phyloP scores from a whole-genome alignment of 768 basidiomycete species.

The Hypholoma fasciculare region DNA sequence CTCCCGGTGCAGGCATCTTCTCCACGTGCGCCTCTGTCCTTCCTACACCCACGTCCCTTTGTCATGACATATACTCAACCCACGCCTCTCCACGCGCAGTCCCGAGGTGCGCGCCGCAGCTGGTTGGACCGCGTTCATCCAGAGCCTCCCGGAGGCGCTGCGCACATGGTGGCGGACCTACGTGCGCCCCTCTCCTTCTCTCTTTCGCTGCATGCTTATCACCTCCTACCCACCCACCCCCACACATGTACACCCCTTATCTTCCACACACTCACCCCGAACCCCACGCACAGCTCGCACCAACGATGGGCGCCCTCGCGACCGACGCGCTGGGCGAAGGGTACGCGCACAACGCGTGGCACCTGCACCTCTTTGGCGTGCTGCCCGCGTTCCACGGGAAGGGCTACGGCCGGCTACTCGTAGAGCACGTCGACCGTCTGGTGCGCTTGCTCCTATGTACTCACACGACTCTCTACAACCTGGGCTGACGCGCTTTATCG shows the following conservation, averaged over 20 bases:
- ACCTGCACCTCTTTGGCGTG: slow-evolving; percentile 29
- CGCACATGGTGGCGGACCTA: slow-evolving; percentile 29
- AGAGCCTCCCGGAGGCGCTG: slow-evolving; percentile 13
- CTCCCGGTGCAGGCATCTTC: slow-evolving; percentile 24
- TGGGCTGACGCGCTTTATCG: neutral
- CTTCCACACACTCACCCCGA: no score
- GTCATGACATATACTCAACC: no score
- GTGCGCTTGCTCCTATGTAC: slow-evolving; percentile 8
- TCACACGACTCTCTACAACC: neutral
- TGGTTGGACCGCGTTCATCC: slow-evolving; percentile 26
- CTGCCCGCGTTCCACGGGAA: slow-evolving; percentile 27
- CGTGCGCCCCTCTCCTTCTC: slow-evolving; percentile 15
- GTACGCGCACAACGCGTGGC: slow-evolving; percentile 24
- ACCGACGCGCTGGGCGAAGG: slow-evolving; percentile 18
- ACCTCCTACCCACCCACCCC: no score
- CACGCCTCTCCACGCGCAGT: no score
- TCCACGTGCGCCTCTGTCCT: slow-evolving; percentile 21
- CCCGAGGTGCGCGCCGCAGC: slow-evolving; percentile 25
- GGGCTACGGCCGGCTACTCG: slow-evolving; percentile 26
- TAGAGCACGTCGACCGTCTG: slow-evolving; percentile 23
- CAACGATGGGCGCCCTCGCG: slow-evolving; percentile 15
- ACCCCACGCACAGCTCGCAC: slow-evolving; percentile 19
- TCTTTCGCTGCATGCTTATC: no score
- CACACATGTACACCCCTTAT: neutral
- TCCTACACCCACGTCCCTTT: no score